A percentile compares a stretch with the other conserved stretches of the same genome.
Conservation (phyloP, 768 basidiomycete species). For the Mycena pura region DNA sequence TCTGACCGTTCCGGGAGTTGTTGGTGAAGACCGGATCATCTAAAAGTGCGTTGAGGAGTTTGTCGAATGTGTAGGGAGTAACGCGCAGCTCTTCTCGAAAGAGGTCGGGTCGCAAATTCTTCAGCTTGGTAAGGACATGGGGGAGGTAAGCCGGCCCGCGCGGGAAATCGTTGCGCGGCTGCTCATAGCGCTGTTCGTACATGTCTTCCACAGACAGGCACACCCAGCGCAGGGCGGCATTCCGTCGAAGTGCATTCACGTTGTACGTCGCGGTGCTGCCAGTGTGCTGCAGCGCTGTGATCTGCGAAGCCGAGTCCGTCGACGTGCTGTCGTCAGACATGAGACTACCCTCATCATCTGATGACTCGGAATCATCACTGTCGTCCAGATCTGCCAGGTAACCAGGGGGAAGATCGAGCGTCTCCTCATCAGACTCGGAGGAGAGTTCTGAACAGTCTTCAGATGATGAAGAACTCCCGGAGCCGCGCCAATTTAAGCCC, state of each 20-base stretch:
- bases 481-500: neutral
- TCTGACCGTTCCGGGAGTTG: conserved; percentile 25
- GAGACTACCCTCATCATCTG: too few relatives aligned
- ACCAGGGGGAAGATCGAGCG: neutral
- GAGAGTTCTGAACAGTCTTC: too few relatives aligned
- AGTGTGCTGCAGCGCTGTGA: neutral
- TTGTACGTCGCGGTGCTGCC: neutral
- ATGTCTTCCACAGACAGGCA: conserved; percentile 16
- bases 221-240: neutral
- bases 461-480: neutral
- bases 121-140: neutral
- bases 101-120: neutral
- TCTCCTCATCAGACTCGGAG: neutral
- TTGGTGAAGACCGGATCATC: conserved; percentile 28
- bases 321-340: too few relatives aligned
- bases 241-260: neutral
- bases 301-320: too few relatives aligned
- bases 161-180: conserved; percentile 18
- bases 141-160: conserved; percentile 17
- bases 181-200: conserved; percentile 24
- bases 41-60: neutral
- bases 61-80: conserved; percentile 10
- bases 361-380: too few relatives aligned
- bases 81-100: conserved; percentile 9
- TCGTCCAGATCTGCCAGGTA: conserved; percentile 1